Conservation (phyloP, 768 basidiomycete species). For the Amanita muscaria region DNA sequence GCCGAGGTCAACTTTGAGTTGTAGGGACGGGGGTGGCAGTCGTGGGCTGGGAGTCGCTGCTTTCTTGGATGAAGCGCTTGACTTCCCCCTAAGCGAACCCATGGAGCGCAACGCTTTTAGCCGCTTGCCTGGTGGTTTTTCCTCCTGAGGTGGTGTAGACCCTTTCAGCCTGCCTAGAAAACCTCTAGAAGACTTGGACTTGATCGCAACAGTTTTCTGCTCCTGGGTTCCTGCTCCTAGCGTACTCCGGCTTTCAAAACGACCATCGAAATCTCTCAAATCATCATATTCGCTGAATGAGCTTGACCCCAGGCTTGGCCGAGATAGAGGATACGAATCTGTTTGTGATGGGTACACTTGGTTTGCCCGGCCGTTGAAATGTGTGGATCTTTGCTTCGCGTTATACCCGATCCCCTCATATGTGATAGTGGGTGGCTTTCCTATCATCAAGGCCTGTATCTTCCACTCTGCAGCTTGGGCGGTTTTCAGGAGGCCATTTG, state of each 20-base stretch:
- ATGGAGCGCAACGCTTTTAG: slow-evolving; percentile 74
- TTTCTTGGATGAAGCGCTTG: slow-evolving; percentile 25
- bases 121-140: slow-evolving; percentile 36
- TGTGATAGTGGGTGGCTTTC: slow-evolving; percentile 82
- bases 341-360: slow-evolving; percentile 23
- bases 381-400: slow-evolving; percentile 25
- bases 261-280: slow-evolving; percentile 76
- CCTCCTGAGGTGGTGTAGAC: slow-evolving; percentile 32
- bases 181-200: slow-evolving; percentile 57
- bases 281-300: slow-evolving; percentile 85
- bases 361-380: slow-evolving; percentile 13
- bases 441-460: slow-evolving; percentile 94
- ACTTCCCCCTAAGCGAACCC: slow-evolving; percentile 64
- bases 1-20: slow-evolving; percentile 49
- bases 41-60: slow-evolving; percentile 39
- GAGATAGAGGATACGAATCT: slow-evolving; percentile 31
- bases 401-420: slow-evolving; percentile 85
- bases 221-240: slow-evolving; percentile 36
- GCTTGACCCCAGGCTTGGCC: slow-evolving; percentile 67
- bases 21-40: slow-evolving; percentile 47
- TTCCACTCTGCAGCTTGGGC: slow-evolving; percentile 98
- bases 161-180: slow-evolving; percentile 59
- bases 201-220: slow-evolving; percentile 27
- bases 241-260: slow-evolving; percentile 76
- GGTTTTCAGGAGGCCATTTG: slow-evolving; percentile 85